These are phyloP conservation scores for Arctium minus DNA, from an alignment of 129 eudicot genomes.

Conservation along the genomic window DNA sequence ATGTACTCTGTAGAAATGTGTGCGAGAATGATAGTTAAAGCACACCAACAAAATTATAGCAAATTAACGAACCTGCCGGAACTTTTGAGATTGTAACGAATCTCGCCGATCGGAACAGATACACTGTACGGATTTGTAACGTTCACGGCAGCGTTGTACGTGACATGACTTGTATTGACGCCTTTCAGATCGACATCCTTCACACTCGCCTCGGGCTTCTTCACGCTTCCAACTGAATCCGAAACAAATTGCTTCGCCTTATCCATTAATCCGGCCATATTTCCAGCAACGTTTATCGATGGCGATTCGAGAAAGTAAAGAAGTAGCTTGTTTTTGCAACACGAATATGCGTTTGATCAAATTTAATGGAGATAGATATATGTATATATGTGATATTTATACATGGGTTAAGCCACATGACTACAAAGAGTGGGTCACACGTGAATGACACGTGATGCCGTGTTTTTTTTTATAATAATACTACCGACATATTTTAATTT, in stretches of 20 bases:
- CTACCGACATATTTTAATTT: too few species aligned
- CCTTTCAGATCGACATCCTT: slow-evolving; percentile 16
- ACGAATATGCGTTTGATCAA: background rate
- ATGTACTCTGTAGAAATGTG: too few species aligned
- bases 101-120: slow-evolving; percentile 26
- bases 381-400: background rate
- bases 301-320: background rate
- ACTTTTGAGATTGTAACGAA: slow-evolving; percentile 33
- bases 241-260: slow-evolving; percentile 20
- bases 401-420: background rate
- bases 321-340: background rate
- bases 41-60: background rate
- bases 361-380: background rate
- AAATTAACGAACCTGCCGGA: slow-evolving; percentile 24
- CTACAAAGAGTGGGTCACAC: too few species aligned
- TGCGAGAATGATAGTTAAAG: too few species aligned
- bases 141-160: slow-evolving; percentile 26
- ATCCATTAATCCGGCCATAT: slow-evolving; percentile 27
- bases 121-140: slow-evolving; percentile 27
- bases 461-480: too few species aligned
- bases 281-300: background rate
- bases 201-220: slow-evolving; percentile 25
- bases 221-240: slow-evolving; percentile 17
- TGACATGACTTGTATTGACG: background rate
- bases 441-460: too few species aligned